Conservation (phyloP, 805 yeast genomes). For the Saturnispora sanitii region DNA sequence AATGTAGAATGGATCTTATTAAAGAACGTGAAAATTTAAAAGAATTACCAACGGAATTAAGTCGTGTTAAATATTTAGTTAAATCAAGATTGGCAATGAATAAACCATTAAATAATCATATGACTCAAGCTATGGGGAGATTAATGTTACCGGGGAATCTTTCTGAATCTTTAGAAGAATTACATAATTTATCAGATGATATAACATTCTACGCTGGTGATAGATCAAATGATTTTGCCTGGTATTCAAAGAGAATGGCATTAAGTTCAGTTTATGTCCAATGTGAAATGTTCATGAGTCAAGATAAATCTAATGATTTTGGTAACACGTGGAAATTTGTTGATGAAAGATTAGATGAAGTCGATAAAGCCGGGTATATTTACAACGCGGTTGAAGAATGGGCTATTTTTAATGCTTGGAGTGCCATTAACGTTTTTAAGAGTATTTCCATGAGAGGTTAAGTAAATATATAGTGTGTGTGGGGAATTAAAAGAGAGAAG, state of each 20-base stretch:
- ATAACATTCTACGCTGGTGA: constrained; percentile 75
- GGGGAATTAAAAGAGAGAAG: too few relatives aligned
- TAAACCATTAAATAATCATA: constrained; percentile 33
- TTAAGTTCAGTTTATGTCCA: constrained; percentile 62
- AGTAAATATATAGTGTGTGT: neutral
- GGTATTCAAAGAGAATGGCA: constrained; percentile 84
- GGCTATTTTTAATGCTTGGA: constrained; percentile 56
- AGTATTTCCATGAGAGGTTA: constrained; percentile 60
- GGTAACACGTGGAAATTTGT: constrained; percentile 56
- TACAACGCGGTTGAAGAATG: constrained; percentile 68
- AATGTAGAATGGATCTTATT: constrained; percentile 31
- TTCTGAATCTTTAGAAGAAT: constrained; percentile 48
- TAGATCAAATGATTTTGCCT: constrained; percentile 66
- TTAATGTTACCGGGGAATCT: constrained; percentile 59
- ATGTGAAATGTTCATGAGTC: constrained; percentile 71
- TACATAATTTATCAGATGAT: constrained; percentile 75
- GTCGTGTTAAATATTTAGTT: constrained; percentile 25
- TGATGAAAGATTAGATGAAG: constrained; percentile 43
- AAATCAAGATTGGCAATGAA: constrained; percentile 43
- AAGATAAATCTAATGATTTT: constrained; percentile 51
- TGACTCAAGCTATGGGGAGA: constrained; percentile 45
- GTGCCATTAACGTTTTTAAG: constrained; percentile 55
- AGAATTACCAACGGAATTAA: constrained; percentile 19
- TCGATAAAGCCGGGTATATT: constrained; percentile 46
- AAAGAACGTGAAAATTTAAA: constrained; percentile 19